Evolutionary conservation across 129 eudicot species (phyloP), one percentile per base, ranked within the genome.

Genomic region (Escallonia rubra): DNA sequence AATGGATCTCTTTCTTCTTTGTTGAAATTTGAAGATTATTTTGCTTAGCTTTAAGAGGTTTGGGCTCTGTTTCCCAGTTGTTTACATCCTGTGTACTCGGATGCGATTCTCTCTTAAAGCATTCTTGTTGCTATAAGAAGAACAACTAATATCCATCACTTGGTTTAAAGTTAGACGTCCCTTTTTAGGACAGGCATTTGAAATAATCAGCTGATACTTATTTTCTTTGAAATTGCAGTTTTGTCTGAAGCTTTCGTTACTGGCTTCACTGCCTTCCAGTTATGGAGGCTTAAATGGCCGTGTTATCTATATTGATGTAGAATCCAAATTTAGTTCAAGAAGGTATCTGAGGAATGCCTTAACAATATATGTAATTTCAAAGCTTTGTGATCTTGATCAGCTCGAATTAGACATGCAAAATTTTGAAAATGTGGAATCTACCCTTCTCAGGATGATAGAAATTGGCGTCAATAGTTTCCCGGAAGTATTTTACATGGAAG

Each of bases 281-380:
- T 80, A 76, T 79, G 97, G 97, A 45, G 97, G 96, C 53, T 76
- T 91, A 60, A 88, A 86, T 77, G 96, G 90, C 61, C 90, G 56
- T 40, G 96, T 85, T 34, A 87, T 91, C 46, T 91, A 91, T 69
- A 74, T 91, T 66, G 97, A 91, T 62, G 87, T 85, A 61, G 97
- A 91, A 81, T 91, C 96, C 71, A 91, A 91, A 77, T 91, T 91
- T 66, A 87, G 81, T 72, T 86, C 96, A 76, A 81, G 76, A 83
- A 85, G 97, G 97, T 90, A 76, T 16, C 8, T 8, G 15, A 42
- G 43, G n/a, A 13, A 34, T 55, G 62, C 64, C 15, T n/a, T 43
- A 73, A 16, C 43, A 34, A 13, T 34, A 51, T 49, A 42, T 57
- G 52, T 63, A 4, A 50, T 53, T 44, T 58, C 43, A 16, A 41